These are phyloP conservation scores for Curvularia sp. DNA, from an alignment of 2,329 filamentous ascomycete species.

Conservation along the genomic window DNA sequence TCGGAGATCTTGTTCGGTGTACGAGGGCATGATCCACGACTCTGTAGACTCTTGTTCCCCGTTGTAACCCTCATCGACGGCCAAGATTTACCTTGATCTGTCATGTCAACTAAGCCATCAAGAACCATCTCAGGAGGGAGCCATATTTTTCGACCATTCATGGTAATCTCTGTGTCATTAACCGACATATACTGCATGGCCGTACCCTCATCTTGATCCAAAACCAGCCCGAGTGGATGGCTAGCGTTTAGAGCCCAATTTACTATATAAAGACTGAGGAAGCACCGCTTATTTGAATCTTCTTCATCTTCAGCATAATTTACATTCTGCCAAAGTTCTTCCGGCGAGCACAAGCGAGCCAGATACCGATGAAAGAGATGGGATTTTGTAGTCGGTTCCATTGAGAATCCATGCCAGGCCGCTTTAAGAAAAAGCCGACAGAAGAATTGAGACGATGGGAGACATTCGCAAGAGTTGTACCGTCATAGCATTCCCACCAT, in stretches of 20 bases:
- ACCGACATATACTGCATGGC: conserved; percentile 21
- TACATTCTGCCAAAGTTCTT: conserved; percentile 14
- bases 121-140: conserved; percentile 19
- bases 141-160: conserved; percentile 16
- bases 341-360: conserved; percentile 12
- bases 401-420: conserved; percentile 24
- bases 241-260: conserved; percentile 12
- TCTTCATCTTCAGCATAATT: conserved; percentile 14
- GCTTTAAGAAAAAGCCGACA: conserved; percentile 20
- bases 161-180: conserved; percentile 13
- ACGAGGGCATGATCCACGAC: conserved; percentile 16
- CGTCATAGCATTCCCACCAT: conserved; percentile 21
- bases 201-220: conserved; percentile 16
- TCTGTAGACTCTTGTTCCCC: neutral
- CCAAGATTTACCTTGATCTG: conserved; percentile 17
- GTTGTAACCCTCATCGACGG: conserved; percentile 1
- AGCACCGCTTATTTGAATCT: conserved; percentile 19
- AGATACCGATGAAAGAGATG: conserved; percentile 19
- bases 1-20: conserved; percentile 13
- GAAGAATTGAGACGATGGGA: conserved; percentile 14
- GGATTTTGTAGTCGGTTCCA: conserved; percentile 4
- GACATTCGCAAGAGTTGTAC: conserved; percentile 20
- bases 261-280: conserved; percentile 14
- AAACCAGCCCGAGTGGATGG: conserved; percentile 20
- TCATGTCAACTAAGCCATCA: conserved; percentile 17